Evolutionary conservation across 106 monocot species (phyloP).

Genomic region (Hemerocallis citrina): DNA sequence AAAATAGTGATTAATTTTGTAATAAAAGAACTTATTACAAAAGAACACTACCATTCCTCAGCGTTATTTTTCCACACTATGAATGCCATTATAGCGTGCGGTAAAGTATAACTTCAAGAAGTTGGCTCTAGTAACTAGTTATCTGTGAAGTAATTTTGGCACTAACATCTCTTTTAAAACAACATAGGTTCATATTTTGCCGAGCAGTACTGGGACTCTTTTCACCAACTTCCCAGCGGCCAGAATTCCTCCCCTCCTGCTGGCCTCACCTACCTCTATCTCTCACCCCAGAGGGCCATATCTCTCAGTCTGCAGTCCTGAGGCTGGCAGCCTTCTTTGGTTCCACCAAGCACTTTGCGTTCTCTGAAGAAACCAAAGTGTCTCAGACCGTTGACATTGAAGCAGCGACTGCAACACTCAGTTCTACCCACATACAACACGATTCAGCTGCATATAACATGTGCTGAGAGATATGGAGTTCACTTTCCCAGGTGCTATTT

Average conservation of each 20-base stretch:
- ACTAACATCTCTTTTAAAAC: neutral
- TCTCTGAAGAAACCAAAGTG: conserved; percentile 17
- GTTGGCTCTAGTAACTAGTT: neutral
- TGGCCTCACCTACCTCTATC: conserved; percentile 59
- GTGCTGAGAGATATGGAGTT: too few relatives aligned
- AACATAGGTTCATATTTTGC: conserved; percentile 79
- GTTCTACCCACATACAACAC: too few relatives aligned
- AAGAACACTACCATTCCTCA: neutral
- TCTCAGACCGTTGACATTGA: too few relatives aligned
- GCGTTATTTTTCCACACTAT: neutral
- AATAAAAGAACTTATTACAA: neutral
- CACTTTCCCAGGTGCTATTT: too few relatives aligned
- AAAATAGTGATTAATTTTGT: neutral
- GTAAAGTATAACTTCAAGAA: neutral
- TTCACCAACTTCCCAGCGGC: conserved; percentile 16
- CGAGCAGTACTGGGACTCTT: conserved; percentile 48
- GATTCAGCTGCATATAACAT: too few relatives aligned
- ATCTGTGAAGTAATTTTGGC: neutral
- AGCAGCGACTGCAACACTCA: too few relatives aligned
- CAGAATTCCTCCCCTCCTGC: conserved; percentile 62
- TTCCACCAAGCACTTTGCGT: conserved; percentile 32
- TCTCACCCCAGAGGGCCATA: conserved; percentile 26
- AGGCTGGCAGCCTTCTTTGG: conserved; percentile 46
- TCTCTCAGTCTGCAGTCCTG: conserved; percentile 42
- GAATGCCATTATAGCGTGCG: neutral